phyloP scores from a whole-genome alignment of 192 early-diverging fungal genomes.

The Umbelopsis sp. region DNA sequence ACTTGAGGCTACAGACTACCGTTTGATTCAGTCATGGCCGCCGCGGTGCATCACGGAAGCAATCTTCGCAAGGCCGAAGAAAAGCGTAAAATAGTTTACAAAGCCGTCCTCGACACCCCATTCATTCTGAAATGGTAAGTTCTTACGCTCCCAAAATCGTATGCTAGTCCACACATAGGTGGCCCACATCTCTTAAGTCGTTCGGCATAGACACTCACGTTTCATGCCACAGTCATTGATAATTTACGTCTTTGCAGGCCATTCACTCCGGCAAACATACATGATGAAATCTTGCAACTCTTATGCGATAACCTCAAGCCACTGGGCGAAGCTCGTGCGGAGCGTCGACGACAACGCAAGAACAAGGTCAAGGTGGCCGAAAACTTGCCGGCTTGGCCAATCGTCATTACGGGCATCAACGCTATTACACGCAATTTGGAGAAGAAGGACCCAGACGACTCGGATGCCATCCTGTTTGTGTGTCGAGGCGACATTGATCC shows the following conservation, averaged over 20 bases:
- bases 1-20: too few relatives aligned
- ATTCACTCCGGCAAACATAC: neutral
- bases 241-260: neutral
- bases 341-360: conserved; percentile 10
- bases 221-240: neutral
- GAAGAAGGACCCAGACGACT: conserved; percentile 9
- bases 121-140: conserved; percentile 17
- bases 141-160: too few relatives aligned
- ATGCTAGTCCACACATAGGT: neutral
- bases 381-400: neutral
- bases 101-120: conserved; percentile 4
- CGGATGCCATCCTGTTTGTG: conserved; percentile 6
- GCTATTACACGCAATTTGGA: neutral
- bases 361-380: neutral
- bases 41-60: neutral
- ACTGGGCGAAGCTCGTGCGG: neutral
- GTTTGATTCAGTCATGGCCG: neutral
- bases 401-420: conserved; percentile 1
- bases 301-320: neutral
- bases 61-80: conserved; percentile 8
- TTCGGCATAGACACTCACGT: neutral
- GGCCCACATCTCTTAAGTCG: neutral
- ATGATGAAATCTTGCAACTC: neutral
- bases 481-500: conserved; percentile 4
- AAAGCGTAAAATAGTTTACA: neutral